Conservation (phyloP, 352 stramenopile genomes). For the Globisporangium paroecandrum region DNA sequence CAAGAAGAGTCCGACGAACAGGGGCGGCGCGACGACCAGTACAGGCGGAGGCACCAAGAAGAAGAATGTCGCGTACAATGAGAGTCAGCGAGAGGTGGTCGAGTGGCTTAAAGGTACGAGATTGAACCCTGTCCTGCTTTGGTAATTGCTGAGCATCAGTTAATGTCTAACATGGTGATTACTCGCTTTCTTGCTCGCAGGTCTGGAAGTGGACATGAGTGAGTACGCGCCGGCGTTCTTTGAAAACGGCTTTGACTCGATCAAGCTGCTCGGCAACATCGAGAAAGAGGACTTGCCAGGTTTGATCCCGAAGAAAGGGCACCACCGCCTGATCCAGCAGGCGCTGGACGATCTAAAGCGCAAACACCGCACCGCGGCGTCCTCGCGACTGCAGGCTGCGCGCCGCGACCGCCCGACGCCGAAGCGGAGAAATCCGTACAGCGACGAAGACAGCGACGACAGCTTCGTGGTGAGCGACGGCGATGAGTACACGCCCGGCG, state of each 20-base stretch:
- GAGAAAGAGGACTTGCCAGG: conserved; percentile 63
- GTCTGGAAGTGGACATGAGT: conserved; percentile 79
- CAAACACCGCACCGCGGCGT: conserved; percentile 58
- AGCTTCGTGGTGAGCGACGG: conserved; percentile 84
- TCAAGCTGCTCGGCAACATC: conserved; percentile 79
- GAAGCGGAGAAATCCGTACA: conserved; percentile 59
- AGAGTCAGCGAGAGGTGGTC: conserved; percentile 76
- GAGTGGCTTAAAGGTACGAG: conserved; percentile 58
- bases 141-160: background rate
- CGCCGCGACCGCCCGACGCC: conserved; percentile 15
- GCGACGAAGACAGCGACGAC: conserved; percentile 85
- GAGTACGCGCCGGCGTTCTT: conserved; percentile 82
- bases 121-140: background rate
- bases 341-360: conserved; percentile 70
- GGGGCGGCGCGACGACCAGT: background rate
- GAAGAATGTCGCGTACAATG: conserved; percentile 48
- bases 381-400: conserved; percentile 30
- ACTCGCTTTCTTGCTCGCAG: conserved; percentile 1
- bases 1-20: conserved; percentile 29
- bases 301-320: conserved; percentile 79
- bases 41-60: conserved; percentile 29
- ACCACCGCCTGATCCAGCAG: conserved; percentile 81
- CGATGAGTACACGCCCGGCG: conserved; percentile 69
- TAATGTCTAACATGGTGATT: background rate
- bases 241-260: conserved; percentile 86